phyloP scores from a whole-genome alignment of 2,329 filamentous ascomycete species.

The Aspergillus melleus region DNA sequence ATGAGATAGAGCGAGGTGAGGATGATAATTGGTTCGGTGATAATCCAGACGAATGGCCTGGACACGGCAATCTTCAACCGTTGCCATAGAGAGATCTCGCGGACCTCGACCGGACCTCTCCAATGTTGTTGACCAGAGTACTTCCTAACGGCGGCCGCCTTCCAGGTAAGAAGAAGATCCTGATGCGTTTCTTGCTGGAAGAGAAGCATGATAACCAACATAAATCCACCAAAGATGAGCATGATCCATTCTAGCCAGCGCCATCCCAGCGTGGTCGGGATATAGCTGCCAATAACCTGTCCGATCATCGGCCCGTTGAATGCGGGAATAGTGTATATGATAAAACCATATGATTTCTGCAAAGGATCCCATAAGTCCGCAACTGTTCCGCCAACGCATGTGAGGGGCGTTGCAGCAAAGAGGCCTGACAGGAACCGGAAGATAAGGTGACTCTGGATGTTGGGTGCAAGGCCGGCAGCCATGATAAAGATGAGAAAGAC shows the following conservation, averaged over 20 bases:
- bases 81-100: conserved; percentile 42
- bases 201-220: conserved; percentile 39
- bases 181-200: conserved; percentile 54
- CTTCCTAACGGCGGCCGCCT: conserved; percentile 39
- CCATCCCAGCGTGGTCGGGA: conserved; percentile 19
- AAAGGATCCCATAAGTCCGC: conserved; percentile 49
- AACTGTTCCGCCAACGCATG: conserved; percentile 47
- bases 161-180: conserved; percentile 46
- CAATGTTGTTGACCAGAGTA: conserved; percentile 48
- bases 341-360: conserved; percentile 52
- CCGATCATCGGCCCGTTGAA: conserved; percentile 33
- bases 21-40: conserved; percentile 40
- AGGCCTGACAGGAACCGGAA: conserved; percentile 54
- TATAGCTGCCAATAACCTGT: conserved; percentile 20
- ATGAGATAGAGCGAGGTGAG: conserved; percentile 29
- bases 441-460: conserved; percentile 49
- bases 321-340: conserved; percentile 50
- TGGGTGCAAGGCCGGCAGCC: conserved; percentile 49
- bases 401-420: conserved; percentile 47
- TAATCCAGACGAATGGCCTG: conserved; percentile 49
- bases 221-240: conserved; percentile 37
- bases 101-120: conserved; percentile 41
- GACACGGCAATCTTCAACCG: conserved; percentile 33
- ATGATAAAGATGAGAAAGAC: conserved; percentile 52
- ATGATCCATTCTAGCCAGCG: conserved; percentile 52